These are phyloP conservation scores for Grigorovia yakushimaensis DNA, from an alignment of 805 yeast genomes.

Conservation along the genomic window DNA sequence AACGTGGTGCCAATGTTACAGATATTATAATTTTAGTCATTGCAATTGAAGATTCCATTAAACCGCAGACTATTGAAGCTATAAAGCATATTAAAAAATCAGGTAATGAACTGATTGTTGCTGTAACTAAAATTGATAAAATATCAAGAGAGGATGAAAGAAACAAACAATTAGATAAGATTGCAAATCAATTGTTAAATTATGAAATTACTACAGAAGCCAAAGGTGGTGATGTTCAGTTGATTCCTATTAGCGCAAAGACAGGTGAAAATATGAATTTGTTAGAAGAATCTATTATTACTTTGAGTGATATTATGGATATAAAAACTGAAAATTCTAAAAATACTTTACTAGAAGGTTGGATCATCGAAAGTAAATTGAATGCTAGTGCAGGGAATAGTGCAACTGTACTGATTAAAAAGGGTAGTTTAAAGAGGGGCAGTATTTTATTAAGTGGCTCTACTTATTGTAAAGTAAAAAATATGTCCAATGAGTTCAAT, in stretches of 20 bases:
- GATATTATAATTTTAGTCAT: conserved; percentile 89
- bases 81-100: conserved; percentile 76
- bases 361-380: conserved; percentile 78
- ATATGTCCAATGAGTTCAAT: conserved; percentile 67
- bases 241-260: conserved; percentile 77
- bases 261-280: conserved; percentile 87
- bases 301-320: conserved; percentile 77
- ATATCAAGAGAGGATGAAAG: conserved; percentile 29
- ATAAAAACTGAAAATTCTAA: conserved; percentile 45
- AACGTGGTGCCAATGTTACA: conserved; percentile 89
- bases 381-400: conserved; percentile 75
- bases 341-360: conserved; percentile 59
- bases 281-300: conserved; percentile 78
- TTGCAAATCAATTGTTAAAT: conserved; percentile 64
- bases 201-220: conserved; percentile 81
- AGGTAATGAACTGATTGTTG: conserved; percentile 55
- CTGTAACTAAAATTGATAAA: conserved; percentile 85
- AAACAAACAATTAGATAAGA: conserved; percentile 64
- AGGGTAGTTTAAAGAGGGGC: conserved; percentile 69
- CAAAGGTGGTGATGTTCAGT: conserved; percentile 91
- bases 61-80: conserved; percentile 96
- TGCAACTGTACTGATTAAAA: conserved; percentile 74
- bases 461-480: conserved; percentile 75
- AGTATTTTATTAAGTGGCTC: conserved; percentile 74
- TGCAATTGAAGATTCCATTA: conserved; percentile 95